These are phyloP conservation scores for Rhododendron ovatum DNA, from an alignment of 148 eudicot species.

Conservation along the genomic window DNA sequence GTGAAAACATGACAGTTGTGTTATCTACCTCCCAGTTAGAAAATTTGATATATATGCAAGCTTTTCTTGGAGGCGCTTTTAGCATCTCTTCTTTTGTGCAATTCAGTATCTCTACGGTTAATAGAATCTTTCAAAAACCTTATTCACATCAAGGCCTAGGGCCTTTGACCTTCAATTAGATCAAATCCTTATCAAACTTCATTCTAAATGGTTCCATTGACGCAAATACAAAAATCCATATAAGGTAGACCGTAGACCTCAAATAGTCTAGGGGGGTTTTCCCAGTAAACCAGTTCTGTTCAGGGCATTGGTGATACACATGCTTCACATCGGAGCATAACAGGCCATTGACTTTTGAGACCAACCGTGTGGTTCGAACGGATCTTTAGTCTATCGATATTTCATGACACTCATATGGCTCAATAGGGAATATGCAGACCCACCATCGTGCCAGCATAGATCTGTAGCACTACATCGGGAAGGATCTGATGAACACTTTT, in stretches of 20 bases:
- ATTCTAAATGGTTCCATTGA: background rate
- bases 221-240: background rate
- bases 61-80: background rate
- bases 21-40: background rate
- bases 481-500: background rate
- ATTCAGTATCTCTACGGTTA: background rate
- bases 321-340: background rate
- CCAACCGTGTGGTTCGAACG: background rate
- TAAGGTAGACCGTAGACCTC: no score
- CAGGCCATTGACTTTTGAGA: background rate
- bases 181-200: background rate
- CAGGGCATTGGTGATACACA: background rate
- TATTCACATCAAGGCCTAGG: background rate
- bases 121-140: background rate
- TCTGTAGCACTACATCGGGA: background rate
- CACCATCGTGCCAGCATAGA: background rate
- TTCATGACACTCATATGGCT: background rate
- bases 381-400: background rate
- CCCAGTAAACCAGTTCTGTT: background rate
- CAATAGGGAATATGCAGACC: constrained; percentile 5
- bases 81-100: background rate
- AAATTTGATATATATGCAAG: background rate
- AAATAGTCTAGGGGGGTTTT: background rate
- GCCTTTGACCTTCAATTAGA: background rate
- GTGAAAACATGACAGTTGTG: background rate